Conservation (phyloP, 2,329 filamentous ascomycete species). For the Talaromyces albobiverticillius region DNA sequence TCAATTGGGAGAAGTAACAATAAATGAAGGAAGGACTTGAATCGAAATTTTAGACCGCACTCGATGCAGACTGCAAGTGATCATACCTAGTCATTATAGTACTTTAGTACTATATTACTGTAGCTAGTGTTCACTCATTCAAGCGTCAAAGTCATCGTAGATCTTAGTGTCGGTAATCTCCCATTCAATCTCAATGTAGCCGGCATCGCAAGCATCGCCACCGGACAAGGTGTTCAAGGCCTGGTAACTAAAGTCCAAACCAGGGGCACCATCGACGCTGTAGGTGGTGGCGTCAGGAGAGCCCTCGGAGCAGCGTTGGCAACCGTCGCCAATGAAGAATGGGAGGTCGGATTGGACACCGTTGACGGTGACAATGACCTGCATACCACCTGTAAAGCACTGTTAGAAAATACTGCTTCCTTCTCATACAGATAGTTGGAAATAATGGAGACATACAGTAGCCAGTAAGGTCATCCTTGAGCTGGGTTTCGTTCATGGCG, state of each 20-base stretch:
- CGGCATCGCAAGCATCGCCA: not conserved
- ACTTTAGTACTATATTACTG: not conserved
- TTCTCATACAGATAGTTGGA: not conserved
- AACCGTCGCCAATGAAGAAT: slow-evolving; percentile 7
- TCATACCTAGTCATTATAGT: not conserved
- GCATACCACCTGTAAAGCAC: not conserved
- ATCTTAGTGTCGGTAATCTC: not conserved
- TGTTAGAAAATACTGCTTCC: not conserved
- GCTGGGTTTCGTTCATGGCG: slow-evolving; percentile 1
- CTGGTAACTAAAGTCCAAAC: slow-evolving; percentile 1
- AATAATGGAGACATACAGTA: not conserved
- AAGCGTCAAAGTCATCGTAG: not conserved
- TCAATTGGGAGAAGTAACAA: not conserved
- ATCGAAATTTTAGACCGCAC: not conserved
- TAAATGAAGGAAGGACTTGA: not conserved
- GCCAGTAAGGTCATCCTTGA: not conserved
- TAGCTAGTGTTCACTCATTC: not conserved
- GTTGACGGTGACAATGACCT: not conserved
- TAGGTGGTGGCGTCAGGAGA: not conserved
- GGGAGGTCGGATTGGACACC: slow-evolving; percentile 1
- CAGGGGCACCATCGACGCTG: not conserved
- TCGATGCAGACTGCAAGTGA: not conserved
- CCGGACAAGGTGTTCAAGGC: not conserved
- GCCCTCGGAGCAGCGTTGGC: not conserved
- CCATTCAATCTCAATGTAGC: not conserved